Evolutionary conservation across 139 green algal genomes (phyloP).

Genomic region (Micromonas pusilla): DNA sequence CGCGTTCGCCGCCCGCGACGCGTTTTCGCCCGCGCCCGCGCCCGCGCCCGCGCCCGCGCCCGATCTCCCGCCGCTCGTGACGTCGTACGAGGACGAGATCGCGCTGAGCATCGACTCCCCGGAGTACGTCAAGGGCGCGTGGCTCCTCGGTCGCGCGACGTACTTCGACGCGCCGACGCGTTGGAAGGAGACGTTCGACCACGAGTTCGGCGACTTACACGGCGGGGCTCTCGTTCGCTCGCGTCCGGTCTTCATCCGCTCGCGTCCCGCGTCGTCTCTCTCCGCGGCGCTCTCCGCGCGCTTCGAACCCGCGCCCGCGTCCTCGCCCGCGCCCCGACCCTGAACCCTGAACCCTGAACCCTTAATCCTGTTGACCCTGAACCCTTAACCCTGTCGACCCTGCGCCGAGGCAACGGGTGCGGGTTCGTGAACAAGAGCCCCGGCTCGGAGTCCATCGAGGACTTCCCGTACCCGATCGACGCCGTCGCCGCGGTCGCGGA

Average conservation of each 20-base stretch:
- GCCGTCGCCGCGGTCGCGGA: slow-evolving; percentile 13
- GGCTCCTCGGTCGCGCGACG: neutral
- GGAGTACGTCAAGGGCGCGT: neutral
- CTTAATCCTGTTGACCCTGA: too few relatives aligned
- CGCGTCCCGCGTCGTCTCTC: too few relatives aligned
- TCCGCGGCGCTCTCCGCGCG: too few relatives aligned
- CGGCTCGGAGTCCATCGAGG: neutral
- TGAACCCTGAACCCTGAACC: too few relatives aligned
- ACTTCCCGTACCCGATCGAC: neutral
- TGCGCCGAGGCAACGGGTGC: slow-evolving; percentile 11
- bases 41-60: too few relatives aligned
- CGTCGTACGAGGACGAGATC: neutral
- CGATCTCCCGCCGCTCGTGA: neutral
- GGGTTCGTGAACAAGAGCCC: neutral
- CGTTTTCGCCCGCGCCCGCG: too few relatives aligned
- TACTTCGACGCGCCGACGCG: slow-evolving; percentile 2
- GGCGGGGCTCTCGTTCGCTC: too few relatives aligned
- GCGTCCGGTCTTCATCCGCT: too few relatives aligned
- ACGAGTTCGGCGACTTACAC: slow-evolving; percentile 3
- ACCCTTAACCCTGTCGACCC: too few relatives aligned
- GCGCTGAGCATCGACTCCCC: neutral
- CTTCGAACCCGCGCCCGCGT: too few relatives aligned
- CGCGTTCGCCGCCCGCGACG: too few relatives aligned
- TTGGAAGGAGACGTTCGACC: slow-evolving; percentile 2
- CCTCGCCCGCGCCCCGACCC: too few relatives aligned